These are phyloP conservation scores for Daldinia childiae DNA, from an alignment of 495 filamentous ascomycete species.

Conservation along the genomic window DNA sequence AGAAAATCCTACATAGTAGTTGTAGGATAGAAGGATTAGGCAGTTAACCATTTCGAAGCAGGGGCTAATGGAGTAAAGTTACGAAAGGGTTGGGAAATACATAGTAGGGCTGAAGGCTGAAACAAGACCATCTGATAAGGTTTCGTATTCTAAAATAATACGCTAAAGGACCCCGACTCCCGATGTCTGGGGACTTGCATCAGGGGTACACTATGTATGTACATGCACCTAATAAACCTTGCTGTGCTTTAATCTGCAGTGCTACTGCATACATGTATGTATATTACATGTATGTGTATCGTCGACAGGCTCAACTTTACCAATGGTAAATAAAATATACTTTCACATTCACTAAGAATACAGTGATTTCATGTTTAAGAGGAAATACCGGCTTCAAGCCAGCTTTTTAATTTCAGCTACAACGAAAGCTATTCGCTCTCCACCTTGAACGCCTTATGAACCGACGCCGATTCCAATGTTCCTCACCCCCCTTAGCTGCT, in stretches of 20 bases:
- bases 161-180: not conserved
- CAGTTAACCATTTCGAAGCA: conserved; percentile 17
- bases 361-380: not conserved
- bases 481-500: conserved; percentile 17
- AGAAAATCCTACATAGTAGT: conserved; percentile 11
- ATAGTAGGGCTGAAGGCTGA: conserved; percentile 42
- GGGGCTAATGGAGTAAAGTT: conserved; percentile 9
- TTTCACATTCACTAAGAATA: not conserved
- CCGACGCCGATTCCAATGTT: conserved; percentile 39
- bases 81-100: conserved; percentile 10
- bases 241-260: conserved; percentile 2
- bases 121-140: conserved; percentile 28
- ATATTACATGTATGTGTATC: no score
- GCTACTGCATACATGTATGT: not conserved
- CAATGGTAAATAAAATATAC: not conserved
- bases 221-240: conserved; percentile 21
- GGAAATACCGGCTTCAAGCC: conserved; percentile 30
- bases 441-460: conserved; percentile 38
- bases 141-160: conserved; percentile 31
- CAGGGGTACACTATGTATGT: conserved; percentile 19
- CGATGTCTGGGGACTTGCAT: not conserved
- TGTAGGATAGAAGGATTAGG: not conserved
- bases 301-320: not conserved
- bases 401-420: conserved; percentile 21
- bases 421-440: conserved; percentile 11